A percentile compares a stretch with the other conserved stretches of the same genome.
Evolutionary conservation across 169 alveolate species (phyloP).

Genomic region (Eimeria praecox): DNA sequence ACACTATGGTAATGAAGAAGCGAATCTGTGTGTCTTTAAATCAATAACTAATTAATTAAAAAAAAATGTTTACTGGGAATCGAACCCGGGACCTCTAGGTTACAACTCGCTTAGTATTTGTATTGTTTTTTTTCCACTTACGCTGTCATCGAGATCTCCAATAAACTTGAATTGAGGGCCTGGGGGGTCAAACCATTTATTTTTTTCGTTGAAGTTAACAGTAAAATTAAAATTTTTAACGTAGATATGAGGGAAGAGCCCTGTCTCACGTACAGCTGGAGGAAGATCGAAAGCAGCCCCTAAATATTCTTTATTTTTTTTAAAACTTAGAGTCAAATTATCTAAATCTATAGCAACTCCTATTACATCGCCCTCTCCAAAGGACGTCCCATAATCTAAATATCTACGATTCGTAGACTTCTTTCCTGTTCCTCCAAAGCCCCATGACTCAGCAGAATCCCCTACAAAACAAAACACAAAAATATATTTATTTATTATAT

Average conservation of each 20-base stretch:
- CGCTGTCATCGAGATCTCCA: slow-evolving; percentile 44
- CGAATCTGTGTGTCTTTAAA: too few relatives aligned
- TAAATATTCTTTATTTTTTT: slow-evolving; percentile 41
- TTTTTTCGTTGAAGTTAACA: slow-evolving; percentile 15
- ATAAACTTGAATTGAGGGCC: slow-evolving; percentile 18
- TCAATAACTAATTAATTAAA: background rate
- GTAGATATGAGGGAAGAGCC: slow-evolving; percentile 66
- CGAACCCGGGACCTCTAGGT: too few relatives aligned
- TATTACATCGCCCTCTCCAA: slow-evolving; percentile 66
- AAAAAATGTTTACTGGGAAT: too few relatives aligned
- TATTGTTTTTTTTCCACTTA: background rate
- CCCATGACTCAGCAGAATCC: slow-evolving; percentile 72
- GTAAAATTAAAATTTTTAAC: slow-evolving; percentile 52
- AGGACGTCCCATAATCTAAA: slow-evolving; percentile 70
- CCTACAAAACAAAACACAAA: background rate
- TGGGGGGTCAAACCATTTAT: slow-evolving; percentile 57
- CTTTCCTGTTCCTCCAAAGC: slow-evolving; percentile 78
- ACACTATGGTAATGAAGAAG: too few relatives aligned
- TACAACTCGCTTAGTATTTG: too few relatives aligned
- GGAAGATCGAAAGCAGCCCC: slow-evolving; percentile 75
- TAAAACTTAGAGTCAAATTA: background rate
- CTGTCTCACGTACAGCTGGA: slow-evolving; percentile 52
- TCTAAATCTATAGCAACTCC: slow-evolving; percentile 64
- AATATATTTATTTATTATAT: too few relatives aligned
- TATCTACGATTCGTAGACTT: slow-evolving; percentile 45